Evolutionary conservation across 2,329 filamentous ascomycete species (phyloP).

Genomic region (Phialophora verrucosa): DNA sequence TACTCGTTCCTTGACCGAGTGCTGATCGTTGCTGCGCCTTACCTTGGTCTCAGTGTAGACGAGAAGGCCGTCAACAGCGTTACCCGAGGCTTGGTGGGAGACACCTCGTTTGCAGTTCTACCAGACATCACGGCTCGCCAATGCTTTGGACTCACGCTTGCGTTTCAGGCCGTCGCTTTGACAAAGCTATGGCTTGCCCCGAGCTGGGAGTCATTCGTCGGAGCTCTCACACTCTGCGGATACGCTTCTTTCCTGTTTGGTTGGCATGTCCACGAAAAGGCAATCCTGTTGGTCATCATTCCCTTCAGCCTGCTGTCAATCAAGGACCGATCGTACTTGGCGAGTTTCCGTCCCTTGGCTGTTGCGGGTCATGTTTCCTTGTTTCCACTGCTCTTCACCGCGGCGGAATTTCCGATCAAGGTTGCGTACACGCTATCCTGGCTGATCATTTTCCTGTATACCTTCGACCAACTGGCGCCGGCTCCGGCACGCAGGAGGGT

Average conservation of each 20-base stretch:
- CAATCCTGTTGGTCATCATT: conserved; percentile 89
- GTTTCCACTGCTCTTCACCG: conserved; percentile 90
- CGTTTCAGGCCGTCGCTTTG: conserved; percentile 79
- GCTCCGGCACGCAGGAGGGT: conserved; percentile 79
- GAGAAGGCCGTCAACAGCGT: conserved; percentile 80
- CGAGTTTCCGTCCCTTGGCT: conserved; percentile 87
- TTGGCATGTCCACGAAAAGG: conserved; percentile 99
- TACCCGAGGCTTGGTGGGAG: conserved; percentile 89
- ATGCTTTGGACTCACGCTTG: conserved; percentile 81
- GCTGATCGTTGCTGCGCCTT: conserved; percentile 83
- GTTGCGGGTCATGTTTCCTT: conserved; percentile 94
- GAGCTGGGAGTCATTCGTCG: conserved; percentile 87
- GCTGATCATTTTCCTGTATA: conserved; percentile 82
- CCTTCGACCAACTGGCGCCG: conserved; percentile 85
- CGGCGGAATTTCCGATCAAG: conserved; percentile 92
- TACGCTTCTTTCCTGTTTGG: conserved; percentile 97
- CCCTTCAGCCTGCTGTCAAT: conserved; percentile 93
- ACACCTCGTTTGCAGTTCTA: conserved; percentile 90
- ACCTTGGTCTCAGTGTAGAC: conserved; percentile 75
- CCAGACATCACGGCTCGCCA: conserved; percentile 80
- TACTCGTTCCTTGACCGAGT: conserved; percentile 90
- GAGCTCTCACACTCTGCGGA: conserved; percentile 86
- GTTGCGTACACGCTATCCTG: conserved; percentile 90
- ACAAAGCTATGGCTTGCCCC: conserved; percentile 80
- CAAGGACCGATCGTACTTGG: conserved; percentile 85